Base-by-base conservation (phyloP, 441 rosid genomes). In the Brassica hybrid region DNA sequence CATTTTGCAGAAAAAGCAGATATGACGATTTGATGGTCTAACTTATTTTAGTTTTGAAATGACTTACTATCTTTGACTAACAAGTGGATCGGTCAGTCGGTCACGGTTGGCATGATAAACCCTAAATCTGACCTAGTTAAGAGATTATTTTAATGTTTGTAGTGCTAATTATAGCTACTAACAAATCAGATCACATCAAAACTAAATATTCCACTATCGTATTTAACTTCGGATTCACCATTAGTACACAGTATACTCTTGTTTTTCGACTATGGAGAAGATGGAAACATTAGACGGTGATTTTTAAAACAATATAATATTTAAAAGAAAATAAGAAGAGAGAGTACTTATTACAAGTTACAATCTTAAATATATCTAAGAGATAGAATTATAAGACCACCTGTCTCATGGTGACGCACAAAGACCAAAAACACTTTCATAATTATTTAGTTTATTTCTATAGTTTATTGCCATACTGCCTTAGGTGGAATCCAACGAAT, bases 341-440 rank as follows among this genome's bases (percentile, higher is more conserved):
- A 72, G 12, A 66, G 12, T 11, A 27, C 57, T 30, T 30, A 30
- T 34, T 34, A 34, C 41, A 34, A 34, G 41, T 72, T 30, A 61
- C 48, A 63, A 73, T 74, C 54, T 74, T 36, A 73, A 19, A 64
- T 57, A 74, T 65, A 75, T 70, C 76, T 65, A 32, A 56, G 71
- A 4, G 12, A n/a, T 9, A 6, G 10, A 64, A 56, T 41, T 45
- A 78, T 60, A 78, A 56, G 80, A 66, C 38, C 80, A 83, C 67
- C 63, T 75, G 81, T 69, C 73, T 75, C 72, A 69, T 62, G 75
- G 30, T 85, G 93, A 89, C 88, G 85, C 77, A 69, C 79, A 56
- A 19, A 82, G 67, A 58, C 79, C 78, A 86, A 70, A 83, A 74
- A 72, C 63, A 56, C 69, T 52, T 60, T 41, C 27, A 56, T 62